A percentile compares a stretch with the other conserved stretches of the same genome.
phyloP scores from a whole-genome alignment of 164 flowering plant genomes.

The Tinospora cordifolia region DNA sequence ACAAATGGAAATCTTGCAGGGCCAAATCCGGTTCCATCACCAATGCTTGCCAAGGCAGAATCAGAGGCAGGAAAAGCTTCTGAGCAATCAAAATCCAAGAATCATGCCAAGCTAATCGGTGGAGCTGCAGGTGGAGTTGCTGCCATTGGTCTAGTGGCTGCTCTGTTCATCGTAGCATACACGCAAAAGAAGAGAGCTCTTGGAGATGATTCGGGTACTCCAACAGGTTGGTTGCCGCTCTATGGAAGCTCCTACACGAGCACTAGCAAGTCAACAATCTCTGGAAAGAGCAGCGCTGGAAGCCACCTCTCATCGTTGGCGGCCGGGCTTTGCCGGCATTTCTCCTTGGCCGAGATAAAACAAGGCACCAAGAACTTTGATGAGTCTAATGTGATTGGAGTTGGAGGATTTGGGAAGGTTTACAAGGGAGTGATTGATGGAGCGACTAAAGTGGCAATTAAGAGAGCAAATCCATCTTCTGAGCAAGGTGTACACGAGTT shows the following conservation, averaged over 20 bases:
- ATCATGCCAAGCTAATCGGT: too few species aligned
- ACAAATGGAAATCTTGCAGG: slow-evolving; percentile 50
- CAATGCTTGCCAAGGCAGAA: slow-evolving; percentile 26
- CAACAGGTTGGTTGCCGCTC: slow-evolving; percentile 41
- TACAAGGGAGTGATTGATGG: slow-evolving; percentile 51
- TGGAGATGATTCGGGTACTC: slow-evolving; percentile 5
- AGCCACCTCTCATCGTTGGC: slow-evolving; percentile 34
- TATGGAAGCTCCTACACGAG: slow-evolving; percentile 28
- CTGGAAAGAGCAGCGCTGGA: slow-evolving; percentile 31
- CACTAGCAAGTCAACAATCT: slow-evolving; percentile 33
- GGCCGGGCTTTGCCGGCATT: slow-evolving; percentile 37
- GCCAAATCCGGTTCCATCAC: slow-evolving; percentile 51
- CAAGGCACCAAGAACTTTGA: slow-evolving; percentile 45
- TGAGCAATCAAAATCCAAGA: neutral
- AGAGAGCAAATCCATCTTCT: slow-evolving; percentile 62
- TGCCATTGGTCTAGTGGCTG: slow-evolving; percentile 39
- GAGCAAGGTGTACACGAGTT: slow-evolving; percentile 60
- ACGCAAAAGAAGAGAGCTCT: slow-evolving; percentile 12
- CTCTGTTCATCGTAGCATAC: slow-evolving; percentile 21
- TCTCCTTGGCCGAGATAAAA: slow-evolving; percentile 41
- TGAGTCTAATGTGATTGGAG: slow-evolving; percentile 51
- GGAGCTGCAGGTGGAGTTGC: slow-evolving; percentile 51
- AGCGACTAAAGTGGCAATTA: slow-evolving; percentile 48
- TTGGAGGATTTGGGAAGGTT: too few species aligned
- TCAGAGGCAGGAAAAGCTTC: slow-evolving; percentile 11